Base-by-base conservation (phyloP, 2,329 filamentous ascomycete species). In the Ambrosiella cleistominuta region DNA sequence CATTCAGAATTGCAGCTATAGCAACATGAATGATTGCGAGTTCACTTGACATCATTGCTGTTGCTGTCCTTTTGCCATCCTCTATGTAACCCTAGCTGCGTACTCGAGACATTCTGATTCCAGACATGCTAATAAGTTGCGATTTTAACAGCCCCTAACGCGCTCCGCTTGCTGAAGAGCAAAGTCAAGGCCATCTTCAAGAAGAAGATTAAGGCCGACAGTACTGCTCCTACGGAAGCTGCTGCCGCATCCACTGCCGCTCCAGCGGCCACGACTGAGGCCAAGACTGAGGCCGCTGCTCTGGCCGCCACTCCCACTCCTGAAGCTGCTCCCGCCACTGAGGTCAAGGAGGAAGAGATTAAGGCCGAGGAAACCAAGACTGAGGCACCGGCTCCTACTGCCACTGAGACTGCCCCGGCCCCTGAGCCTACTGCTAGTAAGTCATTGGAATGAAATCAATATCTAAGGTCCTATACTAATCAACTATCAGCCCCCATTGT, bases 131-230 rank as follows among this genome's bases (percentile, higher is more conserved):
- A 15, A 47, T 6, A 40, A 36, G 19, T 36, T 50, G 17, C 37
- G 39, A 13, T 47, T 5, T 27, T 49, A 35, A 57, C 13, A 79
- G 76, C 76, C 57, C 67, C 71, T 54, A 69, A 72, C 62, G 74
- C 76, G 39, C 68, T 80, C 61, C 74, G 75, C 66, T 78, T 78
- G 69, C 63, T 80, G 63, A 78, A 76, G 74, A 70, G 68, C 65
- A 79, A 78, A 74, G 66, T 80, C 66, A 76, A 74, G 72, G 68
- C 70, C 62, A 68, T 71, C 67, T 75, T 78, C 70, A 75, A 74
- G 68, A 76, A 74, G 68, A 74, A 71, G 69, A 12, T 44, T 15
- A 40, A 56, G 40, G 51, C 55, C 15, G 19, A 55, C 37, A 8
- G 52, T 15, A 37, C 62, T 65, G 47, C 37, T 5, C n/a, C 56